Evolutionary conservation across 2,329 filamentous ascomycete genomes (phyloP).

Genomic region (Exophiala phaeomuriformis): DNA sequence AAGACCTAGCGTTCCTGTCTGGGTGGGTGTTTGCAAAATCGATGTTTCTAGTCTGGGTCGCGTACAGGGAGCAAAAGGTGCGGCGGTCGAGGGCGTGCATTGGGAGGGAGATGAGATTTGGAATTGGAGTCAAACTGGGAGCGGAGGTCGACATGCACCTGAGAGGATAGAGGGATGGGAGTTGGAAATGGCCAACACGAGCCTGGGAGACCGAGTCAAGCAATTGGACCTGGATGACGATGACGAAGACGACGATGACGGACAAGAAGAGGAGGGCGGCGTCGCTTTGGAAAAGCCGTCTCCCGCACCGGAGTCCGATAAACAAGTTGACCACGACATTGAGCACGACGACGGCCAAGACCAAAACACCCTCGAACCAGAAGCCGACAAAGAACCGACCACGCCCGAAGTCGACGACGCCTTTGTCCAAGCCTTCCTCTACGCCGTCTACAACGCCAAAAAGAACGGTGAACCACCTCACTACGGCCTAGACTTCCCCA

Average conservation of each 20-base stretch:
- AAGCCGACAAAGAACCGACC: constrained; percentile 47
- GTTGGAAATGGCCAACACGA: constrained; percentile 24
- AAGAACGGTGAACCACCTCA: constrained; percentile 47
- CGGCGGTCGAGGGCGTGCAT: constrained; percentile 58
- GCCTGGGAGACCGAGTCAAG: constrained; percentile 36
- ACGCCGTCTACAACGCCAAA: constrained; percentile 54
- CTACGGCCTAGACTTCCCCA: constrained; percentile 53
- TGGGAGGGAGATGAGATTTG: constrained; percentile 65
- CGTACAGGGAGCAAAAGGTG: constrained; percentile 55
- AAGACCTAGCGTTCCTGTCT: constrained; percentile 54
- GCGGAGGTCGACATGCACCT: constrained; percentile 48
- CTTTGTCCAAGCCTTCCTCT: constrained; percentile 58
- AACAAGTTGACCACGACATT: constrained; percentile 15
- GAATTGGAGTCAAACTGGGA: constrained; percentile 52
- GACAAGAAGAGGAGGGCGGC: constrained; percentile 38
- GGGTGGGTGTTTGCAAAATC: constrained; percentile 58
- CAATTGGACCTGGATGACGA: constrained; percentile 39
- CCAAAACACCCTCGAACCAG: constrained; percentile 28
- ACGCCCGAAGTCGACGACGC: constrained; percentile 60
- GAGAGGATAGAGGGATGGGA: constrained; percentile 49
- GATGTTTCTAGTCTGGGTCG: constrained; percentile 49
- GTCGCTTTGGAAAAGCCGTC: constrained; percentile 31
- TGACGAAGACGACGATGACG: constrained; percentile 34
- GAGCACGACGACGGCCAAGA: constrained; percentile 7
- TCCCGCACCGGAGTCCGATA: constrained; percentile 22